Conservation (phyloP, 257 asterid genomes). For the Ilex aquifolium region DNA sequence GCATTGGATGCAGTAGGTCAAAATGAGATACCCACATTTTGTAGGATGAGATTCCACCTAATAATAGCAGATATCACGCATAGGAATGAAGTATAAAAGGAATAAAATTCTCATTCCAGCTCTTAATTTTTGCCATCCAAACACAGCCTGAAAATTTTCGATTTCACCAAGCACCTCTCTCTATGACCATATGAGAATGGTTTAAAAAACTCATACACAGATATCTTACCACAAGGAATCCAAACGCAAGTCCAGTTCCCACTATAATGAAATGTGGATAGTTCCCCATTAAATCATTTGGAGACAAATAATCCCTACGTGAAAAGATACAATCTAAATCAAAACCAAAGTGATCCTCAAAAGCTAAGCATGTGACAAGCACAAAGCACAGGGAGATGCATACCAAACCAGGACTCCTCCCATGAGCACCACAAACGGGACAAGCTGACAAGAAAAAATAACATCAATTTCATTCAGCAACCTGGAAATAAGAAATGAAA, state of each 20-base stretch:
- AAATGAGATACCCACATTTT: too few relatives aligned
- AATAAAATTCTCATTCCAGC: too few relatives aligned
- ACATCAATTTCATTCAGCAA: constrained; percentile 12
- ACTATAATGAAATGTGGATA: constrained; percentile 64
- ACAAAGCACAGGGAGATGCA: constrained; percentile 18
- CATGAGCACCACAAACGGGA: constrained; percentile 71
- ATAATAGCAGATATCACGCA: neutral
- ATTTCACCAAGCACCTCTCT: too few relatives aligned
- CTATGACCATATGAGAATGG: too few relatives aligned
- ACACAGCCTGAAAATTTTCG: too few relatives aligned
- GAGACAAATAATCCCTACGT: constrained; percentile 82
- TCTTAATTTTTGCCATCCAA: too few relatives aligned
- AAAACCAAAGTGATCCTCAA: neutral
- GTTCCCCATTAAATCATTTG: constrained; percentile 52
- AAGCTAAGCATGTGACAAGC: constrained; percentile 1
- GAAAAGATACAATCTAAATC: constrained; percentile 7
- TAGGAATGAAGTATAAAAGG: too few relatives aligned
- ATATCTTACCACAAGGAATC: constrained; percentile 83
- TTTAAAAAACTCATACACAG: neutral
- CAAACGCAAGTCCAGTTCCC: constrained; percentile 90
- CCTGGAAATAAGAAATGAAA: constrained; percentile 2
- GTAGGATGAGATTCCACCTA: too few relatives aligned
- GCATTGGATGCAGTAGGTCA: too few relatives aligned
- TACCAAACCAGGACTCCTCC: constrained; percentile 76
- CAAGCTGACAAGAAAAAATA: constrained; percentile 49